Evolutionary conservation across 768 basidiomycete species (phyloP), one percentile per base, ranked within the genome.

Genomic region (Aureoboletus auriporus): DNA sequence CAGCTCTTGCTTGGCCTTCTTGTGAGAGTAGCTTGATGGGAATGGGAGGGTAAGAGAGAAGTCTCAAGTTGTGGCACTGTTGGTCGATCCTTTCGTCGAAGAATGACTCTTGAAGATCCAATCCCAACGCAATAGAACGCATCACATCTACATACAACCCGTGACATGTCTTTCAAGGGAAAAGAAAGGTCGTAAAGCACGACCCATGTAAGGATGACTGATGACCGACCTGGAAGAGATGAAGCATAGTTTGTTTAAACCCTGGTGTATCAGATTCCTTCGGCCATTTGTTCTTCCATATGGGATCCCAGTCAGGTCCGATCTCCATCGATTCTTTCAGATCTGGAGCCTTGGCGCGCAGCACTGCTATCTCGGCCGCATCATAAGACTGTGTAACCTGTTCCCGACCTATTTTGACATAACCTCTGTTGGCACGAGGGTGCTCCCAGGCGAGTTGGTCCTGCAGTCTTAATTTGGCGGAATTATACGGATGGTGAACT

Each of bases 241-340:
- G 71, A 53, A 89, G 67, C 83, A 88, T 89, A 3, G 79, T 82
- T 20, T 70, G 63, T 61, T 84, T 86, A 71, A 91, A 93, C 8
- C 63, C 74, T 1, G 89, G 86, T 2, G 70, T 79, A 44, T 81
- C 75, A 2, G 51, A 59, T 57, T 88, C 82, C 37, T 70, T 67
- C 4, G 87, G 90, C 91, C 92, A 93, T 54, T 76, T 75, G 63
- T 94, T 94, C 62, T 78, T 81, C 83, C 84, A 89, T 33, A 69
- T 74, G 13, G 76, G 71, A 55, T 88, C 89, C 81, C 85, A 86
- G 49, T 94, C 89, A 23, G 85, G 76, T 28, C 92, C 90, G 39
- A 94, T 92, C 65, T 94, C 91, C 83, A 93, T 90, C 8, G 81
- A 74, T 65, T 93, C 90, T 66, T 91, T 90, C 68, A 69, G 80